Evolutionary conservation across 495 filamentous ascomycete species (phyloP), one percentile per base, ranked within the genome.

Genomic region (Niebla homalea): DNA sequence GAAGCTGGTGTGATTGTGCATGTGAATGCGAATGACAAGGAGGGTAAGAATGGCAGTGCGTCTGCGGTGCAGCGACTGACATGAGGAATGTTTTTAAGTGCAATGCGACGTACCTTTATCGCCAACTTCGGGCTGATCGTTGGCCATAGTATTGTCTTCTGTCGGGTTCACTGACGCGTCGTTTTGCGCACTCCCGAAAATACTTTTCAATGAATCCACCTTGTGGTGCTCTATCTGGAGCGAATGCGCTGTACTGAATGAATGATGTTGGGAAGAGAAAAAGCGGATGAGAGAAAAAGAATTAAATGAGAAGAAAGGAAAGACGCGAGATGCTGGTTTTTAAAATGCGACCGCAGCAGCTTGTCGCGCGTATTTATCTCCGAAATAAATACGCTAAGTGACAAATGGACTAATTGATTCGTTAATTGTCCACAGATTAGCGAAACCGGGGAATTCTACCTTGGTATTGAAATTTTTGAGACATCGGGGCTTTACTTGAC

Each of bases 71-170:
- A 14, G n/a, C 16, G 16, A 25, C 18, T 25, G 49, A 29, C 6
- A 11, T 32, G 42, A 26, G 5, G 22, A 26, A 19, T 6, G 19
- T 22, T 5, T 7, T 16, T 12, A 48, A 29, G 12, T 25, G 16
- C 25, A 23, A 41, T 19, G 51, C 20, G 25, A 50, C 55, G 32
- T 50, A 53, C 58, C 58, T 55, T 60, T 58, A 46, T 60, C 58
- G 35, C 58, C 58, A 45, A 57, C 49, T 41, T 60, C 48, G 32
- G 55, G 58, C 43, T 55, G 45, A 25, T 58, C 56, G 49, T 41
- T 53, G 8, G 50, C 23, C 36, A 55, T 45, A 25, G 43, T 36
- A 29, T 37, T 53, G 18, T 11, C 14, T 36, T 45, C 36, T 29
- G 40, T 43, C 20, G 36, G 38, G 19, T 19, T 32, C 5, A 7